Conservation (phyloP, 768 basidiomycete species). For the Austroboletus eburneus region DNA sequence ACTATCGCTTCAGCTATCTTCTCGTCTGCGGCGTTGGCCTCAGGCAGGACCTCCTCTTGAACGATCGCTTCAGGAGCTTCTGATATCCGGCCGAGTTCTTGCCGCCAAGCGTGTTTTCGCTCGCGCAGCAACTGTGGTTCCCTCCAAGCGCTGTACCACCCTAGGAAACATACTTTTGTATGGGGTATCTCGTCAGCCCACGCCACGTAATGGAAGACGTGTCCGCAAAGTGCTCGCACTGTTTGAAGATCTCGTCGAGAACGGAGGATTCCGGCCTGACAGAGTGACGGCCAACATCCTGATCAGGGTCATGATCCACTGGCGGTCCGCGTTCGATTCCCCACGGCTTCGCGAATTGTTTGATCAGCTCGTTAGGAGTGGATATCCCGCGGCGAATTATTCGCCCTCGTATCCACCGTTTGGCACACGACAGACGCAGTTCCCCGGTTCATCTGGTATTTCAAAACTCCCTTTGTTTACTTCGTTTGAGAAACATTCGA, state of each 20-base stretch:
- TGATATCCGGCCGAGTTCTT: conserved; percentile 34
- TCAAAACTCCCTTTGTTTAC: conserved; percentile 40
- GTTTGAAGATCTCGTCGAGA: conserved; percentile 39
- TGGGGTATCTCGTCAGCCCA: conserved; percentile 32
- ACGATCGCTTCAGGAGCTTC: conserved; percentile 19
- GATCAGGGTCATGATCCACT: conserved; percentile 54
- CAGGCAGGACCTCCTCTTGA: conserved; percentile 10
- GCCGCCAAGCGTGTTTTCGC: conserved; percentile 44
- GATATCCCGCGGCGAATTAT: conserved; percentile 45
- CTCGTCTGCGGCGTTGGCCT: conserved; percentile 10
- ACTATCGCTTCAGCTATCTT: conserved; percentile 14
- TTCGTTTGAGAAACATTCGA: conserved; percentile 55
- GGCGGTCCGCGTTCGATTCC: conserved; percentile 42
- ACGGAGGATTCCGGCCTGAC: conserved; percentile 56
- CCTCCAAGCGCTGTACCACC: conserved; percentile 33
- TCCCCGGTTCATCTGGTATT: conserved; percentile 23
- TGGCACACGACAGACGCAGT: conserved; percentile 28
- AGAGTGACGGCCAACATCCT: conserved; percentile 68
- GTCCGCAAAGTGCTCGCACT: conserved; percentile 40
- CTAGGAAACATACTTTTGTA: conserved; percentile 59
- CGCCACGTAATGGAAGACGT: conserved; percentile 40
- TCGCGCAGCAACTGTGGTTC: conserved; percentile 25
- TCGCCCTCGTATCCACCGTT: conserved; percentile 42
- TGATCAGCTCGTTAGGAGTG: conserved; percentile 55
- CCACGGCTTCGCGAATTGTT: conserved; percentile 52